Evolutionary conservation across 2,329 filamentous ascomycete species (phyloP).

Genomic region (Alternaria dauci): DNA sequence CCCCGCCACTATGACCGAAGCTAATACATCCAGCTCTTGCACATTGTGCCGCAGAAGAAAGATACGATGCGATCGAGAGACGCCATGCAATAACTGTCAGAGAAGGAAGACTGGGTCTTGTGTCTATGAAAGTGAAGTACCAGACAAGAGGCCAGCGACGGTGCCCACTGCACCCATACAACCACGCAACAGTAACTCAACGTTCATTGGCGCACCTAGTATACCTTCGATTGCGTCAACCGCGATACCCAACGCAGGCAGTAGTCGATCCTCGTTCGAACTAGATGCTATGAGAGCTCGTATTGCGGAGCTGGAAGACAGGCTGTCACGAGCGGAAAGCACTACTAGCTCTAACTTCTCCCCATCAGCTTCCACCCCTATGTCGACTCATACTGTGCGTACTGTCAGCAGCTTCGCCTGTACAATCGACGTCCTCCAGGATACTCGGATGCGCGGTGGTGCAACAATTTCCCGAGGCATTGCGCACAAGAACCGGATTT

Average conservation of each 20-base stretch:
- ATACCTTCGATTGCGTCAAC: not conserved
- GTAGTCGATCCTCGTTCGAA: conserved; percentile 36
- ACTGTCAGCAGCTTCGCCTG: conserved; percentile 54
- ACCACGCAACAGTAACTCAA: not conserved
- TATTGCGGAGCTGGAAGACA: conserved; percentile 57
- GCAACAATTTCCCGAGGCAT: conserved; percentile 54
- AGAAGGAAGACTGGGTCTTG: conserved; percentile 62
- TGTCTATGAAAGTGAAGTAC: conserved; percentile 54
- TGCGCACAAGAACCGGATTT: conserved; percentile 64
- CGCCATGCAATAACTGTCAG: conserved; percentile 68
- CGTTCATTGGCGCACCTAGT: not conserved
- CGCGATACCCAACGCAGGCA: conserved; percentile 17
- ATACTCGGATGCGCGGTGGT: conserved; percentile 46
- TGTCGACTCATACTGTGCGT: conserved; percentile 44
- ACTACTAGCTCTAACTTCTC: conserved; percentile 15
- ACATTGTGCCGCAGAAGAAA: conserved; percentile 67
- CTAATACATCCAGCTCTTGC: conserved; percentile 58
- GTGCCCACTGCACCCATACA: not conserved
- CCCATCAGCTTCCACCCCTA: conserved; percentile 16
- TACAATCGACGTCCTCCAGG: conserved; percentile 55
- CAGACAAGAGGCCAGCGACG: conserved; percentile 13
- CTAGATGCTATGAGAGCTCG: conserved; percentile 52
- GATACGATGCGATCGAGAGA: conserved; percentile 67
- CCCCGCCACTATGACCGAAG: not conserved
- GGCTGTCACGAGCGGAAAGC: conserved; percentile 31